Evolutionary conservation across 1,284 basidiomycete species (phyloP).

Genomic region (Marasmius fiardii): DNA sequence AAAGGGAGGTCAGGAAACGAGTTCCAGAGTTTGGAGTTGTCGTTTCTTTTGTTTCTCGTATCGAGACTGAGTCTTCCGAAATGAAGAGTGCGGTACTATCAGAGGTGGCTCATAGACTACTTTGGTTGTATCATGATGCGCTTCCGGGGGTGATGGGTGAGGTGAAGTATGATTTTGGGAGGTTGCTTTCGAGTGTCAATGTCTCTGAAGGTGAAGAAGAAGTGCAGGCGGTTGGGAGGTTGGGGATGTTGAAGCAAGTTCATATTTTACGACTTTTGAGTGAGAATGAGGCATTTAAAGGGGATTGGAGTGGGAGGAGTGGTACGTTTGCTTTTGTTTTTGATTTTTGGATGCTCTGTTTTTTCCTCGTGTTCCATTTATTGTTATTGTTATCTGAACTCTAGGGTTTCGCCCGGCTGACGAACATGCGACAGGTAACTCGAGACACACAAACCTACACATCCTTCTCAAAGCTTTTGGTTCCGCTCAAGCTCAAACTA

Average conservation of each 20-base stretch:
- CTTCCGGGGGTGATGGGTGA: conserved; percentile 76
- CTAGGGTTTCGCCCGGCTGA: too few species aligned
- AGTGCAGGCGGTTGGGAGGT: conserved; percentile 29
- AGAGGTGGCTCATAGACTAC: conserved; percentile 75
- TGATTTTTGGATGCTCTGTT: too few species aligned
- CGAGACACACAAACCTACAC: conserved; percentile 55
- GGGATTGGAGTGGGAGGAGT: conserved; percentile 70
- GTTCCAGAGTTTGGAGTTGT: conserved; percentile 85
- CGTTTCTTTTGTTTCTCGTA: conserved; percentile 69
- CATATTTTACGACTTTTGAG: conserved; percentile 76
- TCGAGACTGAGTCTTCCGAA: conserved; percentile 21
- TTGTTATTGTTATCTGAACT: too few species aligned
- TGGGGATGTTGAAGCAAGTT: conserved; percentile 66
- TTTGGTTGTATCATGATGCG: conserved; percentile 82
- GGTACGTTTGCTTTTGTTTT: conserved; percentile 41
- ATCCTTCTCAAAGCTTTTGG: conserved; percentile 66
- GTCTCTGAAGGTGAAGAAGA: conserved; percentile 17
- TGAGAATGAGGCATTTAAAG: conserved; percentile 67
- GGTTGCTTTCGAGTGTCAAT: conserved; percentile 48
- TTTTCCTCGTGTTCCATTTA: too few species aligned
- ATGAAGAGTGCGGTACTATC: conserved; percentile 58
- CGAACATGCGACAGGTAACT: conserved; percentile 30
- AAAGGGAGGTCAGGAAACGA: conserved; percentile 70
- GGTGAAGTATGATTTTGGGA: conserved; percentile 83
- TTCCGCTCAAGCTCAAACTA: conserved; percentile 28